Percentiles rank a stretch among this genome's conserved stretches.
Conservation (phyloP, 2,329 filamentous ascomycete species). For the Septoria petroselini region DNA sequence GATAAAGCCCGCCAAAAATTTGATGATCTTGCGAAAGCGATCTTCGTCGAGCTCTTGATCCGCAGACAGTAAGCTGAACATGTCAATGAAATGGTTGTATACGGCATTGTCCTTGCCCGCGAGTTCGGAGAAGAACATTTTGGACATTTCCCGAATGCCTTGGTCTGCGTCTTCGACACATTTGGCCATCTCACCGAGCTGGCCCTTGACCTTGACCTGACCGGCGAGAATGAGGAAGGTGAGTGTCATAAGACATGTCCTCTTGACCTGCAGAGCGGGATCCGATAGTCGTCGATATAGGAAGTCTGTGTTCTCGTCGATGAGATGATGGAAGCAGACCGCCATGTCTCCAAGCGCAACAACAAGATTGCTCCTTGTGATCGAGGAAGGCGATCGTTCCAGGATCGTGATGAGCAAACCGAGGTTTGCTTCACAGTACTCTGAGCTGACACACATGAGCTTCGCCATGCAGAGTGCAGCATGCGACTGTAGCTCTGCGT, state of each 20-base stretch:
- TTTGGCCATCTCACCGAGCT: conserved; percentile 98
- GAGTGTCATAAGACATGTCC: conserved; percentile 96
- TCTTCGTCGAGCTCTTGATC: conserved; percentile 80
- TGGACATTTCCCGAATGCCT: conserved; percentile 84
- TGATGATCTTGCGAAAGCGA: conserved; percentile 78
- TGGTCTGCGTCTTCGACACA: conserved; percentile 96
- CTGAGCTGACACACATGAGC: conserved; percentile 86
- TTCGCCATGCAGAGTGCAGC: conserved; percentile 94
- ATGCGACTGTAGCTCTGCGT: conserved; percentile 85
- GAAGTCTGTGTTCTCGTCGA: conserved; percentile 99
- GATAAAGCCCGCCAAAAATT: conserved; percentile 91
- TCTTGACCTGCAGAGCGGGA: conserved; percentile 82
- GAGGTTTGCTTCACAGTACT: conserved; percentile 58
- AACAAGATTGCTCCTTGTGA: conserved; percentile 91
- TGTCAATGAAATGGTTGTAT: conserved; percentile 99
- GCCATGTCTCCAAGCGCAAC: conserved; percentile 98
- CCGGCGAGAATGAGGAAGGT: conserved; percentile 96
- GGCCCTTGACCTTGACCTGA: conserved; percentile 98
- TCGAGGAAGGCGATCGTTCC: conserved; percentile 87
- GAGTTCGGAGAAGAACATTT: conserved; percentile 98
- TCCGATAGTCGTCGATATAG: conserved; percentile 91
- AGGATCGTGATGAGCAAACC: conserved; percentile 96
- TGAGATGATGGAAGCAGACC: conserved; percentile 98
- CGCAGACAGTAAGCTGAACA: conserved; percentile 89
- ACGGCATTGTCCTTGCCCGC: conserved; percentile 98